Conservation (phyloP, 2,329 filamentous ascomycete genomes). For the Colletotrichum kahawae region DNA sequence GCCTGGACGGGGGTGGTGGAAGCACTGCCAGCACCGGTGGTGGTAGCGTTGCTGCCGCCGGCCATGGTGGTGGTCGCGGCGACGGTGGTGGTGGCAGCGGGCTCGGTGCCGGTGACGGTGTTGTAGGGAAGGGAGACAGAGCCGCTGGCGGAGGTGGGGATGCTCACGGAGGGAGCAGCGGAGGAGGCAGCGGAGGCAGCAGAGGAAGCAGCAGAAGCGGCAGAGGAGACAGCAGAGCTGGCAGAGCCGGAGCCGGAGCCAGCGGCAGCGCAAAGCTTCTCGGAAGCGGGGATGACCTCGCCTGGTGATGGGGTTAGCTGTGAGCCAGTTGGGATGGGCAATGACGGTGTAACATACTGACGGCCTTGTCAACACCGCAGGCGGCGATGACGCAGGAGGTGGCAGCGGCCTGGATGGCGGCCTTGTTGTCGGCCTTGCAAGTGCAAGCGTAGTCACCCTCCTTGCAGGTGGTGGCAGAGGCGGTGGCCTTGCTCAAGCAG, state of each 20-base stretch:
- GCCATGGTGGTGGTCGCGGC: slow-evolving; percentile 8
- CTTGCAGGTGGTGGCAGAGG: slow-evolving; percentile 33
- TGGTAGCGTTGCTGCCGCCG: neutral
- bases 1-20: slow-evolving; percentile 1
- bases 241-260: neutral
- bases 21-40: slow-evolving; percentile 18
- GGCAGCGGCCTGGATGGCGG: slow-evolving; percentile 33
- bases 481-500: slow-evolving; percentile 39
- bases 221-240: neutral
- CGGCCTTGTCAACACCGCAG: slow-evolving; percentile 41
- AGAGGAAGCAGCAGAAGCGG: neutral
- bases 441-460: slow-evolving; percentile 33
- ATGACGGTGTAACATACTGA: slow-evolving; percentile 36
- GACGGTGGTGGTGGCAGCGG: neutral
- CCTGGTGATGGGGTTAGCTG: slow-evolving; percentile 28
- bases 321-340: no score
- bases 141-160: slow-evolving; percentile 1
- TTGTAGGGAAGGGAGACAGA: neutral
- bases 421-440: slow-evolving; percentile 41
- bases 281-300: slow-evolving; percentile 42
- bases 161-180: neutral
- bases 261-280: slow-evolving; percentile 36
- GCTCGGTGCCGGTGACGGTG: slow-evolving; percentile 11
- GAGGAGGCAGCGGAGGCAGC: neutral
- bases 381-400: slow-evolving; percentile 39